phyloP scores from a whole-genome alignment of 768 basidiomycete genomes.

The Auricularia cornea region DNA sequence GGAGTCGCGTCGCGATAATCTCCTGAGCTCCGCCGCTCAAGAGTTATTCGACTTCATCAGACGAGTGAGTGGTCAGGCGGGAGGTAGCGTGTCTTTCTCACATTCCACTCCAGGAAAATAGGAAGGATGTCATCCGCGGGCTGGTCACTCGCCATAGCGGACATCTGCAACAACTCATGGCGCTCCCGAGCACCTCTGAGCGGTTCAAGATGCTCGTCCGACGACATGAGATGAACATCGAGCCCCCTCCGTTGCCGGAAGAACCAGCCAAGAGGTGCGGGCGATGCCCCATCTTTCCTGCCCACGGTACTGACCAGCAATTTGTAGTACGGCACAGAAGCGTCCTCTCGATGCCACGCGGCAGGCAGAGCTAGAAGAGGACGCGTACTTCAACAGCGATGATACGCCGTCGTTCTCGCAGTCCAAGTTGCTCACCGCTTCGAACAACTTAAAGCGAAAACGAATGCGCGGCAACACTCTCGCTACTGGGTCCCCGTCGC shows the following conservation, averaged over 20 bases:
- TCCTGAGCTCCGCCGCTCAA: conserved; percentile 90
- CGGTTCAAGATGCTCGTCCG: conserved; percentile 67
- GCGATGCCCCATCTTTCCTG: not conserved
- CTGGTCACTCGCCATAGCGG: conserved; percentile 73
- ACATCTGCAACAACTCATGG: conserved; percentile 53
- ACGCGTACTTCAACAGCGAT: not conserved
- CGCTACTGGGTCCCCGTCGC: not conserved
- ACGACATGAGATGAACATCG: conserved; percentile 88
- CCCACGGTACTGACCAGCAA: no score
- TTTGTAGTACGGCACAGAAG: not conserved
- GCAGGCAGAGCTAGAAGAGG: not conserved
- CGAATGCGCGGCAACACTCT: not conserved
- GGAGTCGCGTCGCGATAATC: conserved; percentile 82
- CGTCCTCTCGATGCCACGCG: not conserved
- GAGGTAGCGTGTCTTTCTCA: conserved; percentile 4
- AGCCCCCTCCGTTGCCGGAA: conserved; percentile 54
- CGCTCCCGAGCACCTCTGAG: conserved; percentile 50
- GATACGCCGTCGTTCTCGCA: not conserved
- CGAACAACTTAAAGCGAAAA: not conserved
- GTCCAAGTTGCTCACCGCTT: not conserved
- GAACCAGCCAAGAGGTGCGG: conserved; percentile 9
- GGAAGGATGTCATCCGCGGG: conserved; percentile 75
- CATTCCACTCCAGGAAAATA: conserved; percentile 55
- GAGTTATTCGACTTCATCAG: conserved; percentile 93
- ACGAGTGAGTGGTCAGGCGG: conserved; percentile 52